Base-by-base conservation (phyloP, 1,284 basidiomycete species). In the Sanghuangporus baumii region DNA sequence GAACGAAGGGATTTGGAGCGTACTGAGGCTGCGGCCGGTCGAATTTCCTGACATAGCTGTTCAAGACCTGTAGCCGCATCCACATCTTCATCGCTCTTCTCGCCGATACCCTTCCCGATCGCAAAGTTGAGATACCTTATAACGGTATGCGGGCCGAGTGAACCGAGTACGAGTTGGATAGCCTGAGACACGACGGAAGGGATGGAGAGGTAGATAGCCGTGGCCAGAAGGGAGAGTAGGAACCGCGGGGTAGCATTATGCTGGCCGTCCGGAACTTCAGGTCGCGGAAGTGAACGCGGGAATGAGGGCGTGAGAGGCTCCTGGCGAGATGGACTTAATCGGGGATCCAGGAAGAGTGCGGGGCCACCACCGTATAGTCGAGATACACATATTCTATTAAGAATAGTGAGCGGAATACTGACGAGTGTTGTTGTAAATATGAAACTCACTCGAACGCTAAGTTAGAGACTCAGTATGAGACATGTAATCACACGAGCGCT, bases 291-390 rank as follows among this genome's bases (percentile, higher is more conserved):
- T 59, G 73, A 70, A 52, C 69, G 71, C 6, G 76, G 75, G 69
- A 88, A 93, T 7, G 81, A 79, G 0, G 86, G 81, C 0, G 89
- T 91, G 58, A 94, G 80, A 1, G 93, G 93, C 46, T 87, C 79
- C 1, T 78, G 70, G 1, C 85, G 71, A 0, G 86, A 87, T 2
- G 93, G 87, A 56, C 89, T 78, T 43, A 91, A 74, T n/a, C 80
- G 75, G 0, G 86, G 79, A 26, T 86, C 81, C 63, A 94, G 78
- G 69, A 86, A 79, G 31, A 95, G 79, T 0, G 79, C 78, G 5
- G 93, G 93, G 0, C 91, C 90, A n/a, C 91, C 88, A 34, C 92
- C 92, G 70, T 95, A 95, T 6, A 95, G 80, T 47, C 89, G 82
- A 8, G 93, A 84, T 57, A 95, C 83, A 71, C 90, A 93, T 67